Conservation (phyloP, 352 stramenopile species). For the Globisporangium carolinianum region DNA sequence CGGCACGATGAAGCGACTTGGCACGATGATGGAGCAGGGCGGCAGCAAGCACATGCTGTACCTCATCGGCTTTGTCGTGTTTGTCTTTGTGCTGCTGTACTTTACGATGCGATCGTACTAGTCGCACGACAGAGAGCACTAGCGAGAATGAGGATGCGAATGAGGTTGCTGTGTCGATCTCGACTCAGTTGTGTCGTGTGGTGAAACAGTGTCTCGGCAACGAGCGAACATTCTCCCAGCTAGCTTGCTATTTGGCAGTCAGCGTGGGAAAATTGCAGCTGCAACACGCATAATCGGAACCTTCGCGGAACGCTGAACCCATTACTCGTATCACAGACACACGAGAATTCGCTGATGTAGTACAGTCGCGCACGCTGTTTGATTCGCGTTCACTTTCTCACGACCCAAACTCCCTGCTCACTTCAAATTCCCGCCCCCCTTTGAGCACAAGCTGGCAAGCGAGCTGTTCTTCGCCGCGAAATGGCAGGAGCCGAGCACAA, state of each 20-base stretch:
- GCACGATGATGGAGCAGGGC: constrained; percentile 83
- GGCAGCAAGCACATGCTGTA: constrained; percentile 88
- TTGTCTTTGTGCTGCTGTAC: constrained; percentile 84
- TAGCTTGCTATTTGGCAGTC: no score
- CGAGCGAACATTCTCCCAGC: no score
- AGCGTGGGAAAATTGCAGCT: no score
- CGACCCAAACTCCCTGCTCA: no score
- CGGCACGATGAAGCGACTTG: constrained; percentile 81
- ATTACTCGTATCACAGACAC: not conserved
- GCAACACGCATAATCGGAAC: no score
- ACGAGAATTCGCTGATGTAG: not conserved
- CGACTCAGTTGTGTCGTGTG: no score
- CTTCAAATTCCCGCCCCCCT: not conserved
- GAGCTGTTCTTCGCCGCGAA: not conserved
- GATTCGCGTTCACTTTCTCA: not conserved
- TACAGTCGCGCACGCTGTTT: not conserved
- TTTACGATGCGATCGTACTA: constrained; percentile 71
- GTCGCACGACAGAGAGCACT: not conserved
- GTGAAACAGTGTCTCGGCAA: no score
- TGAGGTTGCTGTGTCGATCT: no score
- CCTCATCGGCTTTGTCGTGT: constrained; percentile 74
- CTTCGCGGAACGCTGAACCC: not conserved
- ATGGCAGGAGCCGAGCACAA: not conserved
- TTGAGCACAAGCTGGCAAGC: no score
- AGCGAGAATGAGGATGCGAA: no score